These are phyloP conservation scores for Microthyrium microscopicum DNA, from an alignment of 2,329 filamentous ascomycete species.

Conservation along the genomic window DNA sequence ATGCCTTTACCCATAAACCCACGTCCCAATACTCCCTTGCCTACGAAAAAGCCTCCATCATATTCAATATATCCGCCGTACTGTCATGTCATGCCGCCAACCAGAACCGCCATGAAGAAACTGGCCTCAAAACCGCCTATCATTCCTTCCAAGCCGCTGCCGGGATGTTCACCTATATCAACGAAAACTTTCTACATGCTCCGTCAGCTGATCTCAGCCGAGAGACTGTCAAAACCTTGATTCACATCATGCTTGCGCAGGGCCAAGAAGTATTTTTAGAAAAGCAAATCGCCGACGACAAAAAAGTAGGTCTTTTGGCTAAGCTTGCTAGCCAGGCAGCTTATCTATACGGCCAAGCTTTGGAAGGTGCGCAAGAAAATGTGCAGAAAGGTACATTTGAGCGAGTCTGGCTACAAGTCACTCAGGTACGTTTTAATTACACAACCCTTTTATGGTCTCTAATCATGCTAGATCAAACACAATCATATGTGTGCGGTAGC, in stretches of 20 bases:
- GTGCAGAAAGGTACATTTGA: constrained; percentile 84
- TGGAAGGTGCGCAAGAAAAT: constrained; percentile 84
- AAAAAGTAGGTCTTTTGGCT: constrained; percentile 80
- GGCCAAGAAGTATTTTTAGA: constrained; percentile 95
- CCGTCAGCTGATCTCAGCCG: constrained; percentile 90
- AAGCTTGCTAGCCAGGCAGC: constrained; percentile 86
- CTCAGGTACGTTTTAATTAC: constrained; percentile 43
- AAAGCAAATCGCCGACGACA: constrained; percentile 83
- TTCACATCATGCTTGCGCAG: constrained; percentile 84
- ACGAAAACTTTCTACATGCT: constrained; percentile 96
- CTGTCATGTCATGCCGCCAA: constrained; percentile 88
- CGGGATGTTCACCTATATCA: constrained; percentile 99
- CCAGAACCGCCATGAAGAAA: constrained; percentile 82
- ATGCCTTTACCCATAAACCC: constrained; percentile 98
- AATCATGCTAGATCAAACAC: constrained; percentile 46
- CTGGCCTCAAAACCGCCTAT: constrained; percentile 88
- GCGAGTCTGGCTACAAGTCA: constrained; percentile 75
- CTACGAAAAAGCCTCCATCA: constrained; percentile 96
- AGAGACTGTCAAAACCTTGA: constrained; percentile 89
- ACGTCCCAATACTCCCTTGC: constrained; percentile 92
- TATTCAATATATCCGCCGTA: constrained; percentile 97
- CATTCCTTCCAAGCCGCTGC: constrained; percentile 96
- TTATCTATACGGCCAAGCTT: constrained; percentile 71
- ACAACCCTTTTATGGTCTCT: neutral
- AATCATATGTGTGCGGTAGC: constrained; percentile 71